phyloP scores from a whole-genome alignment of 2,329 filamentous ascomycete genomes.

The Calonectria naviculata region DNA sequence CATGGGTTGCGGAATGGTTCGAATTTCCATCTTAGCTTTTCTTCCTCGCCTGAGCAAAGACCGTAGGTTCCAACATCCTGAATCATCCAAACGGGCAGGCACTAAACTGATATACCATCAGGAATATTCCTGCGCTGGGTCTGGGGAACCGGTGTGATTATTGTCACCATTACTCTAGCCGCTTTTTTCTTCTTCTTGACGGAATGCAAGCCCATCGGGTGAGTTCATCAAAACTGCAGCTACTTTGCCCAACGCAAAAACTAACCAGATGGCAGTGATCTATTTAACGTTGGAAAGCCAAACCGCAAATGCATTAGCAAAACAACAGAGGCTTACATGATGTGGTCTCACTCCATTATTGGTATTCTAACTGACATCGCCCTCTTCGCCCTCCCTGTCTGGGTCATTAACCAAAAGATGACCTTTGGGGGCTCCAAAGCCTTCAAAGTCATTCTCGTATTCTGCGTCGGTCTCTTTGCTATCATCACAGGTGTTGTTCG shows the following conservation, averaged over 20 bases:
- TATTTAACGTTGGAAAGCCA: slow-evolving; percentile 23
- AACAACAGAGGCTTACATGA: slow-evolving; percentile 39
- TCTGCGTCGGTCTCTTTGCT: slow-evolving; percentile 50
- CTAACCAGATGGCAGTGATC: slow-evolving; percentile 27
- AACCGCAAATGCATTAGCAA: slow-evolving; percentile 30
- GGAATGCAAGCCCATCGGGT: slow-evolving; percentile 34
- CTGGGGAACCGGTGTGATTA: slow-evolving; percentile 24
- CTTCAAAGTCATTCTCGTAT: slow-evolving; percentile 50
- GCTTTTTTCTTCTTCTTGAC: slow-evolving; percentile 35
- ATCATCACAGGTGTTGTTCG: slow-evolving; percentile 50
- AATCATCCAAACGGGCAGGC: neutral
- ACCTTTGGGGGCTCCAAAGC: slow-evolving; percentile 44
- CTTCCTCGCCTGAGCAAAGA: slow-evolving; percentile 33
- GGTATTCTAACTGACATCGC: slow-evolving; percentile 47
- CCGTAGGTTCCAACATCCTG: slow-evolving; percentile 21
- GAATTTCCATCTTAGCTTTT: slow-evolving; percentile 35
- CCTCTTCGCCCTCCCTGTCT: slow-evolving; percentile 48
- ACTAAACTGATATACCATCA: neutral
- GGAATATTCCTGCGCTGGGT: slow-evolving; percentile 28
- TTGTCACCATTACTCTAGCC: slow-evolving; percentile 20
- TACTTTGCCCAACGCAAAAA: neutral
- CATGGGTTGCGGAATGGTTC: slow-evolving; percentile 31
- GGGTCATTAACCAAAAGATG: slow-evolving; percentile 50
- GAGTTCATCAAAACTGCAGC: neutral
- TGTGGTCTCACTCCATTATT: slow-evolving; percentile 46